Base-by-base conservation (phyloP, 1,139 yeast genomes). In the Pneumocystis canis region DNA sequence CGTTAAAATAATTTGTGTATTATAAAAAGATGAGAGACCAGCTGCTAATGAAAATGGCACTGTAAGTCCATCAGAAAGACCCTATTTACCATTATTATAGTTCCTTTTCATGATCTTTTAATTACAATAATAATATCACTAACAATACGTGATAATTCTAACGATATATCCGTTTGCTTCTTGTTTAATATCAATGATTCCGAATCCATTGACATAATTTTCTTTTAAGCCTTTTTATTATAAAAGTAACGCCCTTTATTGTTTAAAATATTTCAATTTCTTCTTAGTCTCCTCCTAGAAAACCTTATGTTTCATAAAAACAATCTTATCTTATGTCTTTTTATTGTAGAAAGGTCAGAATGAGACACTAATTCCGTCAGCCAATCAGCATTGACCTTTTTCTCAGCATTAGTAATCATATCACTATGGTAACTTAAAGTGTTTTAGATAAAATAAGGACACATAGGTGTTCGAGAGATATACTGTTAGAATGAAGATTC, bases 1-100 rank as follows among this genome's bases (percentile, higher is more conserved):
- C 47, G 92, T 85, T 64, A 86, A 85, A 60, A 86, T 94, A 67
- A 86, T 80, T 71, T 79, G 82, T 30, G 89, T 77, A 71, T 84
- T 82, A 47, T 94, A 94, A 67, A 86, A 79, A 4, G 87, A 82
- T 0, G 88, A 82, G 67, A 86, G 79, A 59, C 94, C 94, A 0
- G 94, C 94, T 2, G 92, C 86, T 68, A 86, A 79, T 6, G 94
- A 94, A 77, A 86, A 86, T 18, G 94, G 94, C 31, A 86, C 94
- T 0, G 94, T 86, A 68, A 86, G 79, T 3, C 94, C 94, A 71
- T 86, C 94, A 18, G 88, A 82, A 61, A 86, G 80, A 1, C 94
- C 94, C 69, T 86, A 86, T 68, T 86, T 84, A 60, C 84, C 78
- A 73, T 86, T 92, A 28, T 87, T 61, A 85, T 87, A 70, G 92